phyloP scores from a whole-genome alignment of 805 yeast species.

The Clavispora carvajalis region DNA sequence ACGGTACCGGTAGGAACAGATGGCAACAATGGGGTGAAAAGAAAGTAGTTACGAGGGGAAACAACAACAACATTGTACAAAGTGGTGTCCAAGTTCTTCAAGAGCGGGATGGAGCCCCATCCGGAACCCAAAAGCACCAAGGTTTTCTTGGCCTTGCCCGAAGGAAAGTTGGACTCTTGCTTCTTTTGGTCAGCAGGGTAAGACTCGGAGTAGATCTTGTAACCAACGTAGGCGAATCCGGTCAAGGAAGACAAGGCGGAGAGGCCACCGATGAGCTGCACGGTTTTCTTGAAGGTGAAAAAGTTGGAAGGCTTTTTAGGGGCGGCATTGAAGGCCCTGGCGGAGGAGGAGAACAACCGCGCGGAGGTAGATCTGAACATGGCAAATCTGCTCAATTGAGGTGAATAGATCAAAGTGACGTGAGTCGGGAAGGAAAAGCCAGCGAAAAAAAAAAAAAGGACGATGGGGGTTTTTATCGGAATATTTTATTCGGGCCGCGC shows the following conservation, averaged over 20 bases:
- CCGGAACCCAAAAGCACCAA: constrained; percentile 83
- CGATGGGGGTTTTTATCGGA: neutral
- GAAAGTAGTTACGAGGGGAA: constrained; percentile 91
- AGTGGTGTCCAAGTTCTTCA: constrained; percentile 80
- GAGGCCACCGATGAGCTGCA: constrained; percentile 45
- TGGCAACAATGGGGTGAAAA: constrained; percentile 94
- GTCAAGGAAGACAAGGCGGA: constrained; percentile 50
- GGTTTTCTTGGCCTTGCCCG: constrained; percentile 64
- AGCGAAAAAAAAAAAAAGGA: neutral
- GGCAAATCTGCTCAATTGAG: neutral
- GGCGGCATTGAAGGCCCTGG: constrained; percentile 17
- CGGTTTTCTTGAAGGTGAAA: constrained; percentile 33
- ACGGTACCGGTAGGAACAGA: constrained; percentile 93
- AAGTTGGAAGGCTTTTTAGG: constrained; percentile 18
- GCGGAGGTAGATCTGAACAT: constrained; percentile 13
- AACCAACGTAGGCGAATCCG: constrained; percentile 45
- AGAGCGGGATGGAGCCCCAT: constrained; percentile 87
- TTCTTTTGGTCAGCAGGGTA: constrained; percentile 57
- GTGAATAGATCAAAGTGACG: neutral
- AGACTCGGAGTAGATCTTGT: constrained; percentile 57
- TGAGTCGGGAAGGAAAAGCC: neutral
- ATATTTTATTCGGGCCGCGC: neutral
- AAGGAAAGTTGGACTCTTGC: constrained; percentile 50
- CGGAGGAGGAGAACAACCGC: constrained; percentile 20
- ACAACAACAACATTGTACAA: constrained; percentile 84